Evolutionary conservation across 352 stramenopile genomes (phyloP).

Genomic region (Pythium aphanidermatum): DNA sequence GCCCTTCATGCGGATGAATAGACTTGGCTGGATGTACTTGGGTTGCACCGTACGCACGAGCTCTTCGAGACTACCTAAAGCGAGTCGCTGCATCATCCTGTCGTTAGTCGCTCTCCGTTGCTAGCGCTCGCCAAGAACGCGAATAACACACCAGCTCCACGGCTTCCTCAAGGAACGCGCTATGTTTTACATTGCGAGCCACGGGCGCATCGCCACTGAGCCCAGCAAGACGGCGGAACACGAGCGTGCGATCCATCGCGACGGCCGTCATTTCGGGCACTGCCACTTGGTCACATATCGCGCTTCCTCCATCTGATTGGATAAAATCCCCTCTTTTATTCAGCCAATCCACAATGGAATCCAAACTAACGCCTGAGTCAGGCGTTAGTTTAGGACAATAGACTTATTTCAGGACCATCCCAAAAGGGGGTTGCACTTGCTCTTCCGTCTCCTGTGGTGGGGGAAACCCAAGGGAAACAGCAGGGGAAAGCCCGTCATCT

Average conservation of each 20-base stretch:
- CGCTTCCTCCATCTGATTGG: conserved; percentile 8
- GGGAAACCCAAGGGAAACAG: too few species aligned
- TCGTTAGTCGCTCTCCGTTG: too few species aligned
- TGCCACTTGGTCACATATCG: background rate
- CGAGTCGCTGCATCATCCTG: conserved; percentile 32
- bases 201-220: background rate
- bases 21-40: conserved; percentile 53
- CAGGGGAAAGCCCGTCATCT: too few species aligned
- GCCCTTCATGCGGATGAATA: conserved; percentile 56
- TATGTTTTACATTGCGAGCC: background rate
- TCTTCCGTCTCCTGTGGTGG: too few species aligned
- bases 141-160: conserved; percentile 18
- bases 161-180: conserved; percentile 15
- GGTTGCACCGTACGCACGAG: conserved; percentile 38
- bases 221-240: conserved; percentile 18
- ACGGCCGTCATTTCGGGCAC: conserved; percentile 11
- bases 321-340: conserved; percentile 1
- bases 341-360: background rate
- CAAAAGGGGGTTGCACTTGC: too few species aligned
- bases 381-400: background rate
- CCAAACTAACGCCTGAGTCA: too few species aligned
- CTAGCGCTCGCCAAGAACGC: too few species aligned
- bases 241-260: conserved; percentile 22
- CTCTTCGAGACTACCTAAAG: conserved; percentile 47
- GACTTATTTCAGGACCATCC: conserved; percentile 9